phyloP scores from a whole-genome alignment of 1,284 basidiomycete species.

The Austroboletus niveus region DNA sequence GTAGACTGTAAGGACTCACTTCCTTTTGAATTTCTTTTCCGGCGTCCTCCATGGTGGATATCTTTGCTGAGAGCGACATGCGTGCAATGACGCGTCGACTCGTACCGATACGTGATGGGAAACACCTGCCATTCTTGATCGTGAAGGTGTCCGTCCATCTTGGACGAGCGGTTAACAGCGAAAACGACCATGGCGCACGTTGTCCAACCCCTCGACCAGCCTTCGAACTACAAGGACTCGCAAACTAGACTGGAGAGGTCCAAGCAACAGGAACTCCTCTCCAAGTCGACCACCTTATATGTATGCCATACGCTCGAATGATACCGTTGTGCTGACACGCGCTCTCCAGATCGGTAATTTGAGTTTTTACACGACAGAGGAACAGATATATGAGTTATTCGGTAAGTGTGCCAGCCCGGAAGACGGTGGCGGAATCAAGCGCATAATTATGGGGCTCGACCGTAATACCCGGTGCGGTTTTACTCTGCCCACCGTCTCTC shows the following conservation, averaged over 20 bases:
- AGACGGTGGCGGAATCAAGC: conserved; percentile 93
- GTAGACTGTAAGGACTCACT: conserved; percentile 44
- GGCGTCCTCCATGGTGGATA: conserved; percentile 66
- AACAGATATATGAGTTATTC: conserved; percentile 99
- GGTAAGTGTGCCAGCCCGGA: conserved; percentile 87
- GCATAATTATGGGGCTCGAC: conserved; percentile 99
- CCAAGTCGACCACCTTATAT: conserved; percentile 76
- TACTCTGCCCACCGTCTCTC: conserved; percentile 1
- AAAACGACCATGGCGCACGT: conserved; percentile 77
- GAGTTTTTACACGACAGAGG: conserved; percentile 98
- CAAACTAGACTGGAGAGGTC: conserved; percentile 73
- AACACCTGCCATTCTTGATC: conserved; percentile 23
- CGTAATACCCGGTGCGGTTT: conserved; percentile 79
- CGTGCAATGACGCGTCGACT: conserved; percentile 33
- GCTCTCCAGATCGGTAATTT: conserved; percentile 84
- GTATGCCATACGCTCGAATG: conserved; percentile 40
- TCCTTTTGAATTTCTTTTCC: conserved; percentile 84
- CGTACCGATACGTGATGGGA: conserved; percentile 17
- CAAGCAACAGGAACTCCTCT: conserved; percentile 67
- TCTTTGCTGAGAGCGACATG: conserved; percentile 15
- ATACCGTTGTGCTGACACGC: conserved; percentile 2
- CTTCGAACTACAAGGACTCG: conserved; percentile 94
- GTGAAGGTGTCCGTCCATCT: neutral
- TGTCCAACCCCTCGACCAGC: conserved; percentile 82
- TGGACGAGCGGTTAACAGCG: neutral